These are phyloP conservation scores for Oldenlandia corymbosa DNA, from an alignment of 257 asterid genomes.

Conservation along the genomic window DNA sequence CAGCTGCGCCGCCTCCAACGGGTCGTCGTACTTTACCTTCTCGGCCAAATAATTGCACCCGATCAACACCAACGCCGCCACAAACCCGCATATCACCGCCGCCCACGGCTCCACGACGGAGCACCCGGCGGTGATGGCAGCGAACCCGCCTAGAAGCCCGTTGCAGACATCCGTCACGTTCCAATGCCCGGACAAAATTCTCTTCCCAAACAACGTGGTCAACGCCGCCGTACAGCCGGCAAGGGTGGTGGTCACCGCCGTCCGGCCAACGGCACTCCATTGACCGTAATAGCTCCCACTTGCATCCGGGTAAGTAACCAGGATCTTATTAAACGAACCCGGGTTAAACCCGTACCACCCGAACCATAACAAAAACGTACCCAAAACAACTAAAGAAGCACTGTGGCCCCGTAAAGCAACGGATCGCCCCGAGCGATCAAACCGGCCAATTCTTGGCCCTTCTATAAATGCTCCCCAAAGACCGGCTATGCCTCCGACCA, in stretches of 20 bases:
- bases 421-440: slow-evolving; percentile 67
- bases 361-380: slow-evolving; percentile 73
- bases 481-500: slow-evolving; percentile 93
- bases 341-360: slow-evolving; percentile 97
- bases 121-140: slow-evolving; percentile 86
- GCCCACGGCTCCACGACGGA: slow-evolving; percentile 98
- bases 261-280: slow-evolving; percentile 92
- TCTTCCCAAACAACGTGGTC: slow-evolving; percentile 68
- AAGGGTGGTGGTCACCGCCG: slow-evolving; percentile 85
- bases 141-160: slow-evolving; percentile 84
- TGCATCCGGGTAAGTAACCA: slow-evolving; percentile 31
- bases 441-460: slow-evolving; percentile 86
- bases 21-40: slow-evolving; percentile 60
- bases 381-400: slow-evolving; percentile 69
- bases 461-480: slow-evolving; percentile 70
- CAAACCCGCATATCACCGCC: slow-evolving; percentile 77
- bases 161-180: slow-evolving; percentile 86
- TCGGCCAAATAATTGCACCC: slow-evolving; percentile 76
- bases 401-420: slow-evolving; percentile 65
- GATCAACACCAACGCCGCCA: slow-evolving; percentile 72
- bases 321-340: slow-evolving; percentile 64
- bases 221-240: slow-evolving; percentile 93
- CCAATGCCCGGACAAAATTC: slow-evolving; percentile 82
- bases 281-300: slow-evolving; percentile 63
- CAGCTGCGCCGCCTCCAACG: slow-evolving; percentile 85